Conservation (phyloP, 2,329 filamentous ascomycete species). For the Fusarium verticillioides region DNA sequence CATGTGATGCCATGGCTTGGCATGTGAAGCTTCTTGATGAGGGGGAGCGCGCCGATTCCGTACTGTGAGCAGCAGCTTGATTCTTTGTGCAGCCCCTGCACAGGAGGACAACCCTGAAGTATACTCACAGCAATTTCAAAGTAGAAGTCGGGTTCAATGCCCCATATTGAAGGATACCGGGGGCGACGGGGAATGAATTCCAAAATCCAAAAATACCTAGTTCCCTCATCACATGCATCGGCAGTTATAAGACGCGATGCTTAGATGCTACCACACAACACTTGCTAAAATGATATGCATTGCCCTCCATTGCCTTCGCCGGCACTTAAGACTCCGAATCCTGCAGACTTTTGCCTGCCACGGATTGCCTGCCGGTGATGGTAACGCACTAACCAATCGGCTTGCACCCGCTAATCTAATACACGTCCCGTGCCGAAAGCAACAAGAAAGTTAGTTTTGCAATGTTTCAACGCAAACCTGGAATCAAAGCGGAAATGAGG, state of each 20-base stretch:
- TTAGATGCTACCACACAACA: background rate
- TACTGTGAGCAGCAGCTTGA: background rate
- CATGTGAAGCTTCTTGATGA: rapidly evolving
- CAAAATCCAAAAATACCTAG: too few relatives aligned
- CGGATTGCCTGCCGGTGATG: rapidly evolving
- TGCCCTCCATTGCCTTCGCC: background rate
- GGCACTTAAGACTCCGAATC: background rate
- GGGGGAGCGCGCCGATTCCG: background rate
- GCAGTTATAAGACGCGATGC: background rate
- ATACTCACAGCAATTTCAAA: too few relatives aligned
- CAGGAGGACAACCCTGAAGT: too few relatives aligned
- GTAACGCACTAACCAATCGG: background rate
- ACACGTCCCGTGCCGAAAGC: background rate
- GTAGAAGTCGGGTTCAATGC: too few relatives aligned
- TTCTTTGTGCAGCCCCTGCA: too few relatives aligned
- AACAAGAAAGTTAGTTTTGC: background rate
- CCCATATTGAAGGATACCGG: too few relatives aligned
- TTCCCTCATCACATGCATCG: too few relatives aligned
- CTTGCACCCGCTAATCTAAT: background rate
- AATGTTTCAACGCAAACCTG: rapidly evolving
- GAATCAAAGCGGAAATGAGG: background rate
- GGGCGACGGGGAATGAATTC: too few relatives aligned
- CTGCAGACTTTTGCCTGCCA: background rate
- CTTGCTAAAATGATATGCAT: background rate
- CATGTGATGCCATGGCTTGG: background rate